phyloP scores from a whole-genome alignment of 225 moss, liverwort and hornwort genomes.

The Physcomitrellopsis africana region DNA sequence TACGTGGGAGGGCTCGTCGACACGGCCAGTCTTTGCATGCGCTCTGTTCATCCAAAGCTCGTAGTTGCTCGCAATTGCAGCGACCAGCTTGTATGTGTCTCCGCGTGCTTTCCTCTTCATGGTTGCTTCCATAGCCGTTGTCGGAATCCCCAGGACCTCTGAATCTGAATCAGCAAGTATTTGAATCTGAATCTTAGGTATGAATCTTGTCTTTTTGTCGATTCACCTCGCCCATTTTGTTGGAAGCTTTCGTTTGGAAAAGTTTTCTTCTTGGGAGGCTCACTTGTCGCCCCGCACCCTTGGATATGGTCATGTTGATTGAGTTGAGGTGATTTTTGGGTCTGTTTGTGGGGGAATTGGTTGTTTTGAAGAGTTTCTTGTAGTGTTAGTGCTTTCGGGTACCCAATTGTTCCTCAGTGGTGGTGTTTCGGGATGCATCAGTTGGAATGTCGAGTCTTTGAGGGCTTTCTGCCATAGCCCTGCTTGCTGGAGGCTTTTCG shows the following conservation, averaged over 20 bases:
- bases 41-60: not conserved
- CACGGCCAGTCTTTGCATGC: too few species aligned
- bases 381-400: not conserved
- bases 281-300: not conserved
- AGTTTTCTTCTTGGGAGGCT: too few species aligned
- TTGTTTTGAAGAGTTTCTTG: not conserved
- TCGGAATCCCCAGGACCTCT: conserved; percentile 23
- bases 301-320: not conserved
- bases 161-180: conserved; percentile 1
- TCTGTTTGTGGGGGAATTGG: not conserved
- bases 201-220: conserved; percentile 18
- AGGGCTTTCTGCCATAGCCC: not conserved
- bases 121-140: not conserved
- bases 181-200: conserved; percentile 41
- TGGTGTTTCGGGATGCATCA: not conserved
- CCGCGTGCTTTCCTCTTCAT: not conserved
- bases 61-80: not conserved
- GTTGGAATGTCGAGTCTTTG: not conserved
- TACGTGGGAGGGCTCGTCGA: too few species aligned
- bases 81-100: too few species aligned
- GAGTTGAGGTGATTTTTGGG: not conserved
- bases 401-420: not conserved
- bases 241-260: too few species aligned
- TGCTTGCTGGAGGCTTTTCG: conserved; percentile 4
- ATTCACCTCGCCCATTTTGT: not conserved